Base-by-base conservation (phyloP, 179 eudicot genomes). In the Sideroxylon spinosum region DNA sequence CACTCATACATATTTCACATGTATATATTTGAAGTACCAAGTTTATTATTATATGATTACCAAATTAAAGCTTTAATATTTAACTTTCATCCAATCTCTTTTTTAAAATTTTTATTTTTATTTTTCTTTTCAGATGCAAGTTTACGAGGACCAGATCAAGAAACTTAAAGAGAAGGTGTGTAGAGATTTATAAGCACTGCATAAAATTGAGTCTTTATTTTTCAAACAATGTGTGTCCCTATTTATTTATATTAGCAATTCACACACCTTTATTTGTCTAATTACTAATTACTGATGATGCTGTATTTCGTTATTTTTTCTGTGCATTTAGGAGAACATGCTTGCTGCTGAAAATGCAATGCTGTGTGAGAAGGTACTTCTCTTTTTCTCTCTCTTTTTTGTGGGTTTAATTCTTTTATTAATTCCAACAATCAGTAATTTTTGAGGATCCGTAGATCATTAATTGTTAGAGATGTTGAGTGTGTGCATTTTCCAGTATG, bases 131-230 rank as follows among this genome's bases (percentile, higher is more conserved):
- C 90, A 94, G 96, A 88, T 85, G 88, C 96, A 91, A 69, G 90
- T 90, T 71, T 92, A 69, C 84, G 80, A 64, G 78, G 92, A 94
- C 66, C 91, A 91, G 77, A 88, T 92, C 66, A 83, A 80, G 76
- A 83, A 82, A 72, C 82, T 94, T 69, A 87, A 82, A 70, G 95
- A 89, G 73, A 94, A 94, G 98, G 98, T 92, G 85, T 48, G 63
- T 19, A 6, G 44, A 37, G 44, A 37, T 37, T 37, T 37, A 37
- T 37, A 1, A 37, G 4, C 44, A 37, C 4, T 1, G 44, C 44
- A 37, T 37, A 37, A 1, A 37, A 37, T 37, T 37, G 44, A 37
- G 5, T 37, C 44, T 37, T n/a, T n/a, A n/a, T n/a, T n/a, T n/a
- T 37, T 37, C 44, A 37, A 3, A 37, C 44, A 37, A 37, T 37